Conservation (phyloP, 495 filamentous ascomycete genomes). For the Penicillium lagena region DNA sequence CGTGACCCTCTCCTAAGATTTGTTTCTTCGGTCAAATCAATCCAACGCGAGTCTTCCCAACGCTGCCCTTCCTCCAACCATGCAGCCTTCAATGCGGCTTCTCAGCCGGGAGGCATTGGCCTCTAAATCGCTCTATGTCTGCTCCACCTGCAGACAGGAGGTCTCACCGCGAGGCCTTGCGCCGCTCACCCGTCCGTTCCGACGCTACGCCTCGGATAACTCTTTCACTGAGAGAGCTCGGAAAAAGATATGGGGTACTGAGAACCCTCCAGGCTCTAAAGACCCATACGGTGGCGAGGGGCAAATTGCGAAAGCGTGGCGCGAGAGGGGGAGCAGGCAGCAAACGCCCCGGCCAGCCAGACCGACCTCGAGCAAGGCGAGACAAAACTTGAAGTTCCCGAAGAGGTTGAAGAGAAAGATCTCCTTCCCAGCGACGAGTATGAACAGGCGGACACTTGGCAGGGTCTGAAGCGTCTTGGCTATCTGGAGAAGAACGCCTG, state of each 20-base stretch:
- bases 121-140: conserved; percentile 25
- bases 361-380: conserved; percentile 5
- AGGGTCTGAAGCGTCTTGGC: conserved; percentile 11
- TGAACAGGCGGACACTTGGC: conserved; percentile 14
- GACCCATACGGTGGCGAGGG: conserved; percentile 46
- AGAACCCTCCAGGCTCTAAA: conserved; percentile 45
- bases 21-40: too few species aligned
- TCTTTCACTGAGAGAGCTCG: conserved; percentile 43
- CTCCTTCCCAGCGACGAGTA: conserved; percentile 5
- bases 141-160: conserved; percentile 37
- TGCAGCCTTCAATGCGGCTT: conserved; percentile 35
- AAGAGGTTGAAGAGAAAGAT: conserved; percentile 1
- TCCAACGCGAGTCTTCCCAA: too few species aligned
- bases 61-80: conserved; percentile 10
- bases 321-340: neutral
- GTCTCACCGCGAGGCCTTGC: conserved; percentile 28
- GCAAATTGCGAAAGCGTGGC: conserved; percentile 4
- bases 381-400: neutral
- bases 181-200: conserved; percentile 33
- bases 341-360: neutral
- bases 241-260: conserved; percentile 49
- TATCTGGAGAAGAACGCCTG: conserved; percentile 9
- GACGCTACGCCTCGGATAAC: conserved; percentile 33
- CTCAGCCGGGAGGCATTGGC: conserved; percentile 28
- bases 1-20: too few species aligned